Conservation (phyloP, 495 filamentous ascomycete genomes). For the Podospora pseudoanserina region DNA sequence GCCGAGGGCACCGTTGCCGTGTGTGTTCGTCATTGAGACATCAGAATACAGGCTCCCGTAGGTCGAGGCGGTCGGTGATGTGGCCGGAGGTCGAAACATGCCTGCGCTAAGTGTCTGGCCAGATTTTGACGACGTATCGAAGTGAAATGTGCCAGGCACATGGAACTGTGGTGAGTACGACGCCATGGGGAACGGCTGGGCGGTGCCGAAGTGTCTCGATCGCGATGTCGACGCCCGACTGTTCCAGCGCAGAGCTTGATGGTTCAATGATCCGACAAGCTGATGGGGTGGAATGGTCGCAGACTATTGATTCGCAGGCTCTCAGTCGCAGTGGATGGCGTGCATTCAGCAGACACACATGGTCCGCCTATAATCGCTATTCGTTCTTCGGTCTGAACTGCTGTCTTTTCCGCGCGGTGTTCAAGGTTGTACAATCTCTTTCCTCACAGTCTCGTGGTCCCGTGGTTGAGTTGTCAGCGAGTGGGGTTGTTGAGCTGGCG, state of each 20-base stretch:
- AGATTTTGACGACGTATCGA: slow-evolving; percentile 39
- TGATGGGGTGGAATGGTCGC: background rate
- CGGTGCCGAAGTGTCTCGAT: background rate
- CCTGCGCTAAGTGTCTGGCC: slow-evolving; percentile 47
- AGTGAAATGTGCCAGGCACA: slow-evolving; percentile 50
- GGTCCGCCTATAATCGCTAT: background rate
- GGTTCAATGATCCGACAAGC: background rate
- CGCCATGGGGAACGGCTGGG: slow-evolving; percentile 34
- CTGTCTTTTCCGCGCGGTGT: background rate
- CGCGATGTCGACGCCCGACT: slow-evolving; percentile 9
- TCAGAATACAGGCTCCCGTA: slow-evolving; percentile 52
- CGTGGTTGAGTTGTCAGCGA: background rate
- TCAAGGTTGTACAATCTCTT: background rate
- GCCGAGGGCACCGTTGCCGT: slow-evolving; percentile 20
- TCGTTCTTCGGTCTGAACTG: background rate
- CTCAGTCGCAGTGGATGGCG: background rate
- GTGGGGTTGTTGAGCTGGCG: slow-evolving; percentile 5
- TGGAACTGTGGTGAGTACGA: slow-evolving; percentile 38
- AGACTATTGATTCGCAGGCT: background rate
- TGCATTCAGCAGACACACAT: background rate
- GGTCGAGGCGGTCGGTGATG: slow-evolving; percentile 57
- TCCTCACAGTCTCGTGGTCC: background rate
- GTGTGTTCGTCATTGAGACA: slow-evolving; percentile 30
- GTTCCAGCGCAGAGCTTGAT: background rate
- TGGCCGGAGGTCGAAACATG: slow-evolving; percentile 66